Conservation (phyloP, 441 rosid genomes). For the Breynia disticha region DNA sequence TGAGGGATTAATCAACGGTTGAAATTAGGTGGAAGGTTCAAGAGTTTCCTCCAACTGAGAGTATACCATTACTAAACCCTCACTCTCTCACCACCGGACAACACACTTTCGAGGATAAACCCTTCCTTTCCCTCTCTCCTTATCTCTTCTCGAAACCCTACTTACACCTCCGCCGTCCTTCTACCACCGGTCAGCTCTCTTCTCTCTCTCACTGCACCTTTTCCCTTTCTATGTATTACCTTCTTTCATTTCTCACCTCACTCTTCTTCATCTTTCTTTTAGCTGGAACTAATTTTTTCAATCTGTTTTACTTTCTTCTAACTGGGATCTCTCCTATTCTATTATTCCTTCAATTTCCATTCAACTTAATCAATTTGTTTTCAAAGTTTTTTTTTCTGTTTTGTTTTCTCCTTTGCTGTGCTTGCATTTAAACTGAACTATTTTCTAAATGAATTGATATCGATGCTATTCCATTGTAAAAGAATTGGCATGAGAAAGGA, state of each 20-base stretch:
- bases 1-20: slow-evolving; percentile 22
- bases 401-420: no score
- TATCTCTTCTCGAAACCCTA: background rate
- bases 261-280: background rate
- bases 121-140: background rate
- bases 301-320: background rate
- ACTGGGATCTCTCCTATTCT: no score
- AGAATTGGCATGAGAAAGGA: background rate
- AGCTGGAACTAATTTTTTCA: no score
- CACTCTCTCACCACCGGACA: background rate
- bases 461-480: background rate
- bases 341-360: no score
- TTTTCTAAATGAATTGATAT: no score
- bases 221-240: background rate
- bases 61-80: background rate
- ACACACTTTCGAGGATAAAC: background rate
- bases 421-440: no score
- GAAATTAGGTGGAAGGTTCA: slow-evolving; percentile 28
- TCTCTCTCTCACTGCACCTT: background rate
- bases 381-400: no score
- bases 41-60: slow-evolving; percentile 14
- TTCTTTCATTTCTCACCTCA: background rate
- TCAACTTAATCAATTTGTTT: no score
- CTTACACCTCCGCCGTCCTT: background rate
- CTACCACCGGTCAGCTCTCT: background rate